These are phyloP conservation scores for Tetrapisispora nanseiensis DNA, from an alignment of 805 yeast species.

Conservation along the genomic window DNA sequence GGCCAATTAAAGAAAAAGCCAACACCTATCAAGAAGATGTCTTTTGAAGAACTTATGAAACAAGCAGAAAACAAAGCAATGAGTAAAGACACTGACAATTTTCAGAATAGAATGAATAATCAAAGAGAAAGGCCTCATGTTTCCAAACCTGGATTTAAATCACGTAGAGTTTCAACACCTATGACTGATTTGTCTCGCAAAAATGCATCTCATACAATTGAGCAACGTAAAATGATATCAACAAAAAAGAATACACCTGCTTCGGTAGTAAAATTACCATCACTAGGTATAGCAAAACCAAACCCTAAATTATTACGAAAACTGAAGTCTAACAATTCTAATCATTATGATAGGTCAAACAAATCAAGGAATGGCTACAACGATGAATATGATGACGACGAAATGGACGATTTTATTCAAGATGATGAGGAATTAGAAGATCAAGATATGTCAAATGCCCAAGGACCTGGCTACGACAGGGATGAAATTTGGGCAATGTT, in stretches of 20 bases:
- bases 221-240: too few species aligned
- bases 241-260: slow-evolving; percentile 6
- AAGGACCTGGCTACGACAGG: slow-evolving; percentile 53
- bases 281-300: slow-evolving; percentile 41
- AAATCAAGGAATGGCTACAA: neutral
- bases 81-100: neutral
- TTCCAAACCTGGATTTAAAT: slow-evolving; percentile 4
- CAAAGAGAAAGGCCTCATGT: neutral
- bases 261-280: slow-evolving; percentile 8
- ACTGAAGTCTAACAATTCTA: slow-evolving; percentile 25
- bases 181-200: too few species aligned
- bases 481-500: slow-evolving; percentile 88
- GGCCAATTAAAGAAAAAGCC: slow-evolving; percentile 4
- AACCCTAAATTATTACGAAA: slow-evolving; percentile 43
- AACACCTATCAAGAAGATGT: slow-evolving; percentile 34
- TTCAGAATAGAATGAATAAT: slow-evolving; percentile 11
- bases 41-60: slow-evolving; percentile 49
- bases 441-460: slow-evolving; percentile 45
- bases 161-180: neutral
- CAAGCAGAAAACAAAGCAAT: slow-evolving; percentile 38
- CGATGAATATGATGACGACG: slow-evolving; percentile 14
- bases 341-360: slow-evolving; percentile 1
- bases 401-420: slow-evolving; percentile 23
- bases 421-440: slow-evolving; percentile 41
- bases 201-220: too few species aligned